Base-by-base conservation (phyloP, 192 early-diverging fungal species). In the Gryganskiella cystojenkinii region DNA sequence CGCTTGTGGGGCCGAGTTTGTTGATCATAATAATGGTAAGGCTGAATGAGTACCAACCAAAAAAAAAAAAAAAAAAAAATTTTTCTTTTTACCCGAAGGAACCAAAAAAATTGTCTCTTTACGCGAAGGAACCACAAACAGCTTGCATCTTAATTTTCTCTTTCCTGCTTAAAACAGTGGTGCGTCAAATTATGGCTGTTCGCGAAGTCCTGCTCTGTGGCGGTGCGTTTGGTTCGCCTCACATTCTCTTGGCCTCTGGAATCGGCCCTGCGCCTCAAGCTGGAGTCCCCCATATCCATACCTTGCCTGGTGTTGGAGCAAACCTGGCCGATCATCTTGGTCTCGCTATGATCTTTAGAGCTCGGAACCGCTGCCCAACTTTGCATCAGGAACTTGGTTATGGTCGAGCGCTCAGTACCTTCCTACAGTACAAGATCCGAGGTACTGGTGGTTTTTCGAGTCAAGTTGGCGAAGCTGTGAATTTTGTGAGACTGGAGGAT, bases 131-230 rank as follows among this genome's bases (percentile, higher is more conserved):
- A n/a, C 27, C 30, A 54, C 52, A 19, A 15, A 19, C 52, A 50
- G 22, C 7, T 54, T 14, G 3, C 3, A 46, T 11, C 5, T 34
- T 70, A 17, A 53, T 43, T 33, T 56, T 56, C 17, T 28, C 17
- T 15, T 1, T 15, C 11, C 27, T 56, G 19, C 50, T 56, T 19
- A 14, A 9, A 22, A 46, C 25, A 71, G 70, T 64, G 17, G 52
- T 57, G 25, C 70, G 33, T 40, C 13, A 20, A 17, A 61, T 64
- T 1, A 19, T 47, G 22, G 70, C 61, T 9, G 51, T 27, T 15
- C 60, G 55, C 25, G 83, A 85, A 25, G 74, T 84, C 13, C 57
- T 84, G 17, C 63, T 84, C n/a, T 73, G 76, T 22, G 71, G 69
- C 1, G 83, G 83, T 20, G 61, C 69, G 3, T 58, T 83, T 24